A percentile compares a stretch with the other conserved stretches of the same genome.
These are phyloP conservation scores for Fomitiporia mediterranea DNA, from an alignment of 1,284 basidiomycete genomes.

Conservation along the genomic window DNA sequence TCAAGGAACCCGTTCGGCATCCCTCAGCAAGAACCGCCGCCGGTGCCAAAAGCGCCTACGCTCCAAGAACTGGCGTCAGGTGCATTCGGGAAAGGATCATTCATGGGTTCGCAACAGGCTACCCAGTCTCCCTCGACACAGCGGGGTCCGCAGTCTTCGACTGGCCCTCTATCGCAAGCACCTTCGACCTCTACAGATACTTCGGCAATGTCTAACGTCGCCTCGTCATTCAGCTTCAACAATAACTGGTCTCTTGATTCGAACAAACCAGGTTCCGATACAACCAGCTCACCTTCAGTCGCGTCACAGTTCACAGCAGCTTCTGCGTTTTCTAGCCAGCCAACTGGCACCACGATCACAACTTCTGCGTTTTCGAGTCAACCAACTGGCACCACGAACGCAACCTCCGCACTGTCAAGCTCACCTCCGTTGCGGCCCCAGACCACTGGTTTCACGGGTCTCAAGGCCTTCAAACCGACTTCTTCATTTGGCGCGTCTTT, in stretches of 20 bases:
- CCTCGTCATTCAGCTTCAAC: constrained; percentile 60
- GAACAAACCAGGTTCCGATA: constrained; percentile 27
- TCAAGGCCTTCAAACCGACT: constrained; percentile 90
- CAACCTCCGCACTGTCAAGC: constrained; percentile 28
- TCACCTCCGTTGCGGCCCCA: constrained; percentile 59
- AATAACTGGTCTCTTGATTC: constrained; percentile 25
- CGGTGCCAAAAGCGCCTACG: constrained; percentile 71
- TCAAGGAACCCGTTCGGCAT: constrained; percentile 94
- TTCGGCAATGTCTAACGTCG: constrained; percentile 52
- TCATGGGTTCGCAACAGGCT: constrained; percentile 20
- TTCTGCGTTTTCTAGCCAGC: constrained; percentile 34
- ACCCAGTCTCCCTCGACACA: constrained; percentile 32
- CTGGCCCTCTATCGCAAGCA: constrained; percentile 5
- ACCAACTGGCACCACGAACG: constrained; percentile 41
- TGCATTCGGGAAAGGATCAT: constrained; percentile 21
- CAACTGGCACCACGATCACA: constrained; percentile 20
- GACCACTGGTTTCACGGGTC: constrained; percentile 73
- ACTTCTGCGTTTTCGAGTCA: constrained; percentile 39
- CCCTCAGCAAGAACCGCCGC: constrained; percentile 52
- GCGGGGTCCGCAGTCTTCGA: constrained; percentile 23
- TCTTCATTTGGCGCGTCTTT: constrained; percentile 84
- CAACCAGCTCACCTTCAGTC: constrained; percentile 25
- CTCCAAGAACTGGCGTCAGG: constrained; percentile 77
- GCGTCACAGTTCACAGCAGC: constrained; percentile 37
- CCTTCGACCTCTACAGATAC: constrained; percentile 13